Evolutionary conservation across 257 asterid species (phyloP), one percentile per base, ranked within the genome.

Genomic region (Linaria vulgaris): DNA sequence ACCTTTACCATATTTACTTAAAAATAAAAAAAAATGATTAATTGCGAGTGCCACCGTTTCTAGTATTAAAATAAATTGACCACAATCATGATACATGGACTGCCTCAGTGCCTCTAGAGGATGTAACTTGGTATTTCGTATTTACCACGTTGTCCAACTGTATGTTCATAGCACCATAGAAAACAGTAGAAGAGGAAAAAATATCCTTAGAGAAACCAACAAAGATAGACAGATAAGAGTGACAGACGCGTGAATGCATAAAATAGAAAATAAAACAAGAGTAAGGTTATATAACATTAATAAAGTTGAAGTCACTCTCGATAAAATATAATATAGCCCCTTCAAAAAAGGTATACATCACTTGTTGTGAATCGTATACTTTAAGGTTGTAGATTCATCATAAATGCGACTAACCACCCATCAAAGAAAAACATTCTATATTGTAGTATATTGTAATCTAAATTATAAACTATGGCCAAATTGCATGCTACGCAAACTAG

Each of bases 131-230:
- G n/a, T n/a, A n/a, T 9, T 9, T 2, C 0, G 46, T 41, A 41
- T 41, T 9, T 41, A 13, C 15, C 3, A 13, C 11, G 46, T 13
- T 6, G 46, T 41, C 46, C 46, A 9, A 41, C 46, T 9, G 48
- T 43, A 43, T 43, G 17, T 6, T 43, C 48, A 43, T 15, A 43
- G 17, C 48, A 43, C 48, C 48, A 43, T 17, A 43, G n/a, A 17
- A 21, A 53, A 53, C 38, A 53, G 5, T 19, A 13, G 20, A 5
- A 12, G 7, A 13, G 15, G 27, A 3, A 2, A 27, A 55, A 13
- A 55, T 24, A n/a, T n/a, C n/a, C 43, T 55, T 7, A 14, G 24
- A 55, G 60, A 55, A 55, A 55, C 60, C 34, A 27, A 55, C 22
- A 27, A 16, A n/a, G 15, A 10, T 37, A 37, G 45, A n/a, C 45